Evolutionary conservation across 1,139 yeast genomes (phyloP), one percentile per base, ranked within the genome.

Genomic region (Blastobotrys raffinosifermentans): DNA sequence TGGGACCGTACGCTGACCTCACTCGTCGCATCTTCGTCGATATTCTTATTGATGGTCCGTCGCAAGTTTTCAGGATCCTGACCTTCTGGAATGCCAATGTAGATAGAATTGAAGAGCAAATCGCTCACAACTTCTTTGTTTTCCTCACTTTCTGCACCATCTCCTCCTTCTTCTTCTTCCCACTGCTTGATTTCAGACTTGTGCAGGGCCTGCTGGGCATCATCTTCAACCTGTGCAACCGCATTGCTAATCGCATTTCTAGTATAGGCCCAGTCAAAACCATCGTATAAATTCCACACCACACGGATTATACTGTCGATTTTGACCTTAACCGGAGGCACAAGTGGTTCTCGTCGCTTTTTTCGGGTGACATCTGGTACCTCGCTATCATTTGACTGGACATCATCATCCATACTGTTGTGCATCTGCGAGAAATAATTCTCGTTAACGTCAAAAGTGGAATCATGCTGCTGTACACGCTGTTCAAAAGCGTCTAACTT

Each of bases 221-320:
- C 70, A 9, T 61, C 64, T 48, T 80, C 85, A 10, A 83, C 75
- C 23, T 72, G 61, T 39, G 70, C 70, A 0, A 89, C 80, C 0
- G 85, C 84, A 4, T 70, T 72, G 16, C 70, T 66, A 19, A 91
- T 80, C 0, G 77, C 69, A 29, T 68, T 70, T 44, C 94, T 69
- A 0, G 97, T 86, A 34, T 75, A 76, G 40, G 73, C 73, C 95
- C 97, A 87, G 55, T 91, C 98, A 54, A 80, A 91, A 0, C 99
- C 99, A 63, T 91, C 98, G 55, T 75, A 78, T 27, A 91, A 61
- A 41, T 73, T 77, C 43, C 91, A 61, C 3, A 60, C 60, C 0
- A 70, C 39, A 18, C 22, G 13, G 18, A 29, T 29, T 11, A 29
- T 18, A 16, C 14, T 29, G 23, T 17, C 22, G n/a, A 14, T 14